Evolutionary conservation across 2,329 filamentous ascomycete species (phyloP), one percentile per base, ranked within the genome.

Genomic region (Penicillium fuscoglaucum): DNA sequence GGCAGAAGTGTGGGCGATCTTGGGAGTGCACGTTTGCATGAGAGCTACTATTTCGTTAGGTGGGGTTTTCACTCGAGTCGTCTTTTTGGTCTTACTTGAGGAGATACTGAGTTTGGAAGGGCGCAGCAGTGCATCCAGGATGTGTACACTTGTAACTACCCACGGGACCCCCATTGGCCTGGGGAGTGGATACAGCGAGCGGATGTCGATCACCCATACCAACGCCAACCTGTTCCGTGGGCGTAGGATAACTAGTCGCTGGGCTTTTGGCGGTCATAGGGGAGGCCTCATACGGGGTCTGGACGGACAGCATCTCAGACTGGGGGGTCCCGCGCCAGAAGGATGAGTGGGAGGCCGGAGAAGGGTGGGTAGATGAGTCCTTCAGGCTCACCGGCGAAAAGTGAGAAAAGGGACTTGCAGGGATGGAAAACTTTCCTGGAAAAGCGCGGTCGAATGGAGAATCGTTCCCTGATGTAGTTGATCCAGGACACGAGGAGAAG

Each of bases 61-160:
- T 15, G 41, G 44, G 12, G 6, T 17, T 13, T n/a, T 35, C 21
- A 12, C 19, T 44, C 17, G 15, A 28, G 15, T 28, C 15, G 4
- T 53, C 17, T 17, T 35, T 52, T n/a, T 15, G 13, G 33, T 72
- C 82, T 74, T 71, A 87, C 84, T 86, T 87, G 28, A 88, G 72
- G 3, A 88, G 74, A 74, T 88, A 88, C 62, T 87, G 85, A 1
- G 85, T 87, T 66, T 86, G 84, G 59, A 88, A 88, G 0, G 85
- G 83, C 4, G 77, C 62, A 26, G 85, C 84, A 19, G 70, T 84
- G 63, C 85, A 88, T 1, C 82, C 83, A 4, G 79, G 76, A 70
- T 82, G 78, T 6, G 81, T 78, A 64, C 85, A 88, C 65, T 81
- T 82, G 72, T 79, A 83, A 21, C 68, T 68, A 10, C 71, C 76